Conservation (phyloP, 345 rosid species). For the Passiflora organensis region DNA sequence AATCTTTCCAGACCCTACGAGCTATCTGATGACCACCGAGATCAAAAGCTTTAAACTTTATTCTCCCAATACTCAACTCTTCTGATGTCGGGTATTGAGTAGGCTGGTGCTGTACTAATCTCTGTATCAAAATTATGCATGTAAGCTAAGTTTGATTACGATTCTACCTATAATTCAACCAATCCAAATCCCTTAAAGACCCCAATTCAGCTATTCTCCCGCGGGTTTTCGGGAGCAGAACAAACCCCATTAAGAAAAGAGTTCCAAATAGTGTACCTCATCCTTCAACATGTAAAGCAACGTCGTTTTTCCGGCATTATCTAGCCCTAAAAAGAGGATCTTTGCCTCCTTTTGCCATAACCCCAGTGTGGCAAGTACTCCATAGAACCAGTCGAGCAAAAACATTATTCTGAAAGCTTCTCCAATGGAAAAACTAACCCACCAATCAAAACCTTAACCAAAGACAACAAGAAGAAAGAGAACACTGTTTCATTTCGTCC, state of each 20-base stretch:
- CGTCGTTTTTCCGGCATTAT: constrained; percentile 82
- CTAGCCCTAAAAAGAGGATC: constrained; percentile 78
- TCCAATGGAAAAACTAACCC: no score
- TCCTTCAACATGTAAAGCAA: constrained; percentile 27
- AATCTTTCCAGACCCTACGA: constrained; percentile 79
- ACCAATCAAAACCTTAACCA: no score
- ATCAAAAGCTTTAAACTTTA: constrained; percentile 79
- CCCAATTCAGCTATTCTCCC: neutral
- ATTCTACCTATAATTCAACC: no score
- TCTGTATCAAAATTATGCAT: constrained; percentile 45
- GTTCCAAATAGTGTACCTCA: constrained; percentile 6
- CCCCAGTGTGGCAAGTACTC: constrained; percentile 64
- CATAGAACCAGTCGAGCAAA: constrained; percentile 63
- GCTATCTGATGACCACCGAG: constrained; percentile 89
- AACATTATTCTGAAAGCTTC: constrained; percentile 32
- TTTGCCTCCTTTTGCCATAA: constrained; percentile 82
- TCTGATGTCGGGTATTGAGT: constrained; percentile 84
- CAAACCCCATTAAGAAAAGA: neutral
- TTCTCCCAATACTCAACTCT: constrained; percentile 75
- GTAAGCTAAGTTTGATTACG: no score
- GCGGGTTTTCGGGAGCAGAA: neutral
- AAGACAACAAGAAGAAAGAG: no score
- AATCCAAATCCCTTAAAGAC: neutral
- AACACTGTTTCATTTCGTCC: no score
- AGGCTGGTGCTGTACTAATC: constrained; percentile 78